A percentile compares a stretch with the other conserved stretches of the same genome.
These are phyloP conservation scores for Lentinula sp. DNA, from an alignment of 768 basidiomycete species.

Conservation along the genomic window DNA sequence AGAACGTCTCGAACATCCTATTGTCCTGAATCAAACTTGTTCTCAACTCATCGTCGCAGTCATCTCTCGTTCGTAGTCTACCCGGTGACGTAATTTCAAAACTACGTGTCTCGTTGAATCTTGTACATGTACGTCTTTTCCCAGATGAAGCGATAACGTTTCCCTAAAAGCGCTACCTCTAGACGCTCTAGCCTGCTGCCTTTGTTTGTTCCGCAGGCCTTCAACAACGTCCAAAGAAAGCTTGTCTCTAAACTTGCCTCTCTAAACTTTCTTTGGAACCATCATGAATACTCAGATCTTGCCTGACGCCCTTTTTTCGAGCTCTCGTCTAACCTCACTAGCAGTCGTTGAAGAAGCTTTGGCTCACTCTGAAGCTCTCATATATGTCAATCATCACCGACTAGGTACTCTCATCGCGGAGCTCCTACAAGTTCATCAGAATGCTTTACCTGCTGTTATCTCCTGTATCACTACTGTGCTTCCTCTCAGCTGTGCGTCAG, in stretches of 20 bases:
- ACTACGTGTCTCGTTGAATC: neutral
- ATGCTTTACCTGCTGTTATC: neutral
- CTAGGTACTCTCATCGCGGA: neutral
- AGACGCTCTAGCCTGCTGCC: neutral
- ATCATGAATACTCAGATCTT: neutral
- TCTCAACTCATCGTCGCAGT: neutral
- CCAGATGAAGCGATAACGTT: neutral
- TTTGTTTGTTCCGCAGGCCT: neutral
- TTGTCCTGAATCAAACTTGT: neutral
- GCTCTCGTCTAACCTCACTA: neutral
- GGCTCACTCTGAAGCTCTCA: neutral
- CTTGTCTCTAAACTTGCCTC: neutral
- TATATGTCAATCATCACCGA: neutral
- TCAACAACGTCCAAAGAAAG: neutral
- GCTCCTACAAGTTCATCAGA: neutral
- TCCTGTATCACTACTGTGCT: neutral
- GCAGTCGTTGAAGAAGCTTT: neutral
- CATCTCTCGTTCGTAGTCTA: too few species aligned
- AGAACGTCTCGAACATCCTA: neutral
- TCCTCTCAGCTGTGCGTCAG: neutral
- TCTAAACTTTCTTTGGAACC: neutral
- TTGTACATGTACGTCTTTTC: neutral
- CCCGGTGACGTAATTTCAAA: neutral
- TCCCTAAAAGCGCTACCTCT: neutral
- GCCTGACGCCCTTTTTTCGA: neutral